A percentile compares a stretch with the other conserved stretches of the same genome.
phyloP scores from a whole-genome alignment of 257 asterid genomes.

The Rauvolfia tetraphylla region DNA sequence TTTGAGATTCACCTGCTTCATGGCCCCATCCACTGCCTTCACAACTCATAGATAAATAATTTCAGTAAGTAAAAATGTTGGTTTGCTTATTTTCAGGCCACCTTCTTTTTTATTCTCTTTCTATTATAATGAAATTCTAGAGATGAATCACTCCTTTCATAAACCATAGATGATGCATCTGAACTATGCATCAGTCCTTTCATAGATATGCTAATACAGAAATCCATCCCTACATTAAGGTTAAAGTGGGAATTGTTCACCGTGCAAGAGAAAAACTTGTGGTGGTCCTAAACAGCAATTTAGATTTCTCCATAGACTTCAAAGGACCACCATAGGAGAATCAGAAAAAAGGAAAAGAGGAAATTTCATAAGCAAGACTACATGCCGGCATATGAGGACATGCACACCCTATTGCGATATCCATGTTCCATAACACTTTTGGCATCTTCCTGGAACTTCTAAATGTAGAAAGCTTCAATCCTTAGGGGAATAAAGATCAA shows the following conservation, averaged over 20 bases:
- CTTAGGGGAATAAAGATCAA: not conserved
- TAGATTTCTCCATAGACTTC: not conserved
- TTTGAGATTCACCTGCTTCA: not conserved
- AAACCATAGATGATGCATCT: not conserved
- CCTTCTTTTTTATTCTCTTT: not conserved
- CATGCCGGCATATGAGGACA: not conserved
- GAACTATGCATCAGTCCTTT: not conserved
- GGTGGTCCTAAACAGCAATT: not conserved
- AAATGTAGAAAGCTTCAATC: not conserved
- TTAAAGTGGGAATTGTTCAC: not conserved
- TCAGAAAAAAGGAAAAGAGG: not conserved
- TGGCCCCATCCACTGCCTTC: not conserved
- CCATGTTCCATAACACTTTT: not conserved
- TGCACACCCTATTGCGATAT: not conserved
- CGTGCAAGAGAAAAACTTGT: not conserved
- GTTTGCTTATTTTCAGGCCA: not conserved
- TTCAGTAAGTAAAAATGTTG: not conserved
- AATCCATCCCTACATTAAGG: not conserved
- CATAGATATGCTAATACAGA: not conserved
- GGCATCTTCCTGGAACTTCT: not conserved
- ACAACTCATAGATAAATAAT: not conserved
- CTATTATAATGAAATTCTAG: not conserved
- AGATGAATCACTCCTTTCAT: too few species aligned
- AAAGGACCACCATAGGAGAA: not conserved
- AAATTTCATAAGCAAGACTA: not conserved